These are phyloP conservation scores for Mycena sanguinolenta DNA, from an alignment of 768 basidiomycete species.

Conservation along the genomic window DNA sequence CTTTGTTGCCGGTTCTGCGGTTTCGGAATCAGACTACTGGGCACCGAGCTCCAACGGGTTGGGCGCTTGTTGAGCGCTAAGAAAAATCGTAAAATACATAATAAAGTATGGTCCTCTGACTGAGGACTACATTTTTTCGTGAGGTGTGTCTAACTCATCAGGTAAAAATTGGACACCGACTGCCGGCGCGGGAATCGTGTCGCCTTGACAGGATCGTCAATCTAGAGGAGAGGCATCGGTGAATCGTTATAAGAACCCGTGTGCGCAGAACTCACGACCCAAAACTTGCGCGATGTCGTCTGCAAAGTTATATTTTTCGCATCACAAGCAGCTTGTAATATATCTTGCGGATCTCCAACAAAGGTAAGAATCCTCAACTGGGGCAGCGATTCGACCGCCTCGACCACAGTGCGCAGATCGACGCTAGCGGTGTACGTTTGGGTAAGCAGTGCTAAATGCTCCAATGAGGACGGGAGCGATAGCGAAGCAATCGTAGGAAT, in stretches of 20 bases:
- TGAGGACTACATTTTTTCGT: too few relatives aligned
- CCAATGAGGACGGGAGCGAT: slow-evolving; percentile 51
- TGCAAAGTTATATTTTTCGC: slow-evolving; percentile 45
- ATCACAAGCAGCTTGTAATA: slow-evolving; percentile 43
- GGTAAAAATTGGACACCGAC: slow-evolving; percentile 51
- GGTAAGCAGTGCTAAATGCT: slow-evolving; percentile 56
- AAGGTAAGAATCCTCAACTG: slow-evolving; percentile 54
- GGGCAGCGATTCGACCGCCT: slow-evolving; percentile 48
- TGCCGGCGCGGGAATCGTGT: slow-evolving; percentile 51
- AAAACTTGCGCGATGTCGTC: slow-evolving; percentile 46
- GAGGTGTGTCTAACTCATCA: slow-evolving; percentile 43
- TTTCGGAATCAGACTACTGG: slow-evolving; percentile 19
- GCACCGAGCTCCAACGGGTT: too few relatives aligned
- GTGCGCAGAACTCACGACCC: slow-evolving; percentile 51
- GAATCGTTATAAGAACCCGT: too few relatives aligned
- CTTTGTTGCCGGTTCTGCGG: not conserved
- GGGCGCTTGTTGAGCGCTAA: too few relatives aligned
- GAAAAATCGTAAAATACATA: too few relatives aligned
- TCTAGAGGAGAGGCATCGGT: slow-evolving; percentile 36
- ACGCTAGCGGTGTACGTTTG: slow-evolving; percentile 38
- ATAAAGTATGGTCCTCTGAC: too few relatives aligned
- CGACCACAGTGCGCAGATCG: slow-evolving; percentile 46
- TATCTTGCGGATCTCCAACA: slow-evolving; percentile 42
- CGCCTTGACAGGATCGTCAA: slow-evolving; percentile 52
- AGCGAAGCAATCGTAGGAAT: slow-evolving; percentile 51